These are phyloP conservation scores for Rhodotorula babjevae DNA, from an alignment of 768 basidiomycete species.

Conservation along the genomic window DNA sequence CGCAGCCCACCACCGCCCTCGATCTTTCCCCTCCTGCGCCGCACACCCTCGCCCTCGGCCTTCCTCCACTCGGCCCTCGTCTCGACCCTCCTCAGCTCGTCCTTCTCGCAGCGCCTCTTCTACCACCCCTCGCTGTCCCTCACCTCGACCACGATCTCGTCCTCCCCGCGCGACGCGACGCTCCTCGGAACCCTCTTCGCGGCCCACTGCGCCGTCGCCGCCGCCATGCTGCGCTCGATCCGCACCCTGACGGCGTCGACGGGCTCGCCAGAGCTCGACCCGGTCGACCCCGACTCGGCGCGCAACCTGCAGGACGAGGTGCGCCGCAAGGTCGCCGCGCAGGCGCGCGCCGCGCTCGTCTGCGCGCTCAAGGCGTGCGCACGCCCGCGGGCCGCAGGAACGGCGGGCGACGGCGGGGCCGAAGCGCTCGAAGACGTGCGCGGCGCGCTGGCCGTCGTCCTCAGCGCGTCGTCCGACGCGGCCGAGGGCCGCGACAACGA, in stretches of 20 bases:
- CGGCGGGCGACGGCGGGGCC: too few species aligned
- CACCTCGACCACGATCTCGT: background rate
- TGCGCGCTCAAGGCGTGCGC: background rate
- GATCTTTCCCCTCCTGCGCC: background rate
- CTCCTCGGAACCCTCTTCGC: background rate
- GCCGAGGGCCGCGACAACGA: too few species aligned
- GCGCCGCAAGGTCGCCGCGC: background rate
- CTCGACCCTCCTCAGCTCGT: background rate
- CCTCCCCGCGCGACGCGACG: background rate
- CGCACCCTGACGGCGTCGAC: background rate
- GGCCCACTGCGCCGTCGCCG: background rate
- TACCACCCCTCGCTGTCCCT: background rate
- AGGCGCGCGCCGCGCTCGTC: background rate
- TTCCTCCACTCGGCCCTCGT: background rate
- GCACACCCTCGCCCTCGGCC: background rate
- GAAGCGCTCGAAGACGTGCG: background rate
- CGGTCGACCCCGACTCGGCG: background rate
- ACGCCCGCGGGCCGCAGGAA: too few species aligned
- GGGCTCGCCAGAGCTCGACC: background rate
- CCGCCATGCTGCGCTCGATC: background rate
- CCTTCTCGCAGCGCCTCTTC: constrained; percentile 5
- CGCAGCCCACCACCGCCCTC: background rate
- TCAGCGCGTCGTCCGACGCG: background rate
- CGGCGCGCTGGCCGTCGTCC: background rate
- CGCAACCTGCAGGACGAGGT: background rate